A percentile compares a stretch with the other conserved stretches of the same genome.
Evolutionary conservation across 2,329 filamentous ascomycete species (phyloP).

Genomic region (Pseudogymnoascus sp.): DNA sequence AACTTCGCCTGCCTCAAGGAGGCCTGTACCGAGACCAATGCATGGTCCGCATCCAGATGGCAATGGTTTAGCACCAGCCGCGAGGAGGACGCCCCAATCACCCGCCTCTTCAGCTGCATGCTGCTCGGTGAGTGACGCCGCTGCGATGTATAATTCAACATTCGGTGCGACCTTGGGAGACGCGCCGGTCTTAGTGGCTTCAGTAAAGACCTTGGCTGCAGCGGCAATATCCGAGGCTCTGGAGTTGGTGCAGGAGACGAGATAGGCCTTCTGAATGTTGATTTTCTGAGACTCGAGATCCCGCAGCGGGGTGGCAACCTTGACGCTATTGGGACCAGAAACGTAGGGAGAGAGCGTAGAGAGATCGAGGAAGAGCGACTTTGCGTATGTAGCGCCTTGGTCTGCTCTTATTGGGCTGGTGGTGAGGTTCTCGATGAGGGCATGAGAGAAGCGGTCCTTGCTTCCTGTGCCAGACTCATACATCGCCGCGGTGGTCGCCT

Average conservation of each 20-base stretch:
- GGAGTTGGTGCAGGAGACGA: conserved; percentile 86
- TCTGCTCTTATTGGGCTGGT: conserved; percentile 61
- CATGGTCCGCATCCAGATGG: conserved; percentile 74
- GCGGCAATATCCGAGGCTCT: conserved; percentile 71
- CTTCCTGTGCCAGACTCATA: conserved; percentile 38
- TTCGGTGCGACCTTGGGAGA: conserved; percentile 62
- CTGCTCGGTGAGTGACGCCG: conserved; percentile 74
- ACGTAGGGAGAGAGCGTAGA: conserved; percentile 78
- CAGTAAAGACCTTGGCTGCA: conserved; percentile 77
- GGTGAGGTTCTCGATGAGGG: conserved; percentile 63
- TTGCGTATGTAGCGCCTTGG: conserved; percentile 70
- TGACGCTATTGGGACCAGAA: conserved; percentile 83
- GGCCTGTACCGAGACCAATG: conserved; percentile 70
- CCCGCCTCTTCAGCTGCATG: conserved; percentile 66
- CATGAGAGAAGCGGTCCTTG: conserved; percentile 58
- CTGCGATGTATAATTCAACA: conserved; percentile 83
- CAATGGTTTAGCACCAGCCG: conserved; percentile 66
- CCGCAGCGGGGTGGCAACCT: conserved; percentile 68
- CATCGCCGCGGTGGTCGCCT: conserved; percentile 65
- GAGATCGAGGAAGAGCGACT: conserved; percentile 72
- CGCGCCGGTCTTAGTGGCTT: conserved; percentile 55
- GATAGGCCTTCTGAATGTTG: conserved; percentile 71
- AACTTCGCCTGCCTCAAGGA: conserved; percentile 77
- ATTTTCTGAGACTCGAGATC: conserved; percentile 69
- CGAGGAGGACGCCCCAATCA: conserved; percentile 75